phyloP scores from a whole-genome alignment of 2,329 filamentous ascomycete species.

The Fusarium stilboides region DNA sequence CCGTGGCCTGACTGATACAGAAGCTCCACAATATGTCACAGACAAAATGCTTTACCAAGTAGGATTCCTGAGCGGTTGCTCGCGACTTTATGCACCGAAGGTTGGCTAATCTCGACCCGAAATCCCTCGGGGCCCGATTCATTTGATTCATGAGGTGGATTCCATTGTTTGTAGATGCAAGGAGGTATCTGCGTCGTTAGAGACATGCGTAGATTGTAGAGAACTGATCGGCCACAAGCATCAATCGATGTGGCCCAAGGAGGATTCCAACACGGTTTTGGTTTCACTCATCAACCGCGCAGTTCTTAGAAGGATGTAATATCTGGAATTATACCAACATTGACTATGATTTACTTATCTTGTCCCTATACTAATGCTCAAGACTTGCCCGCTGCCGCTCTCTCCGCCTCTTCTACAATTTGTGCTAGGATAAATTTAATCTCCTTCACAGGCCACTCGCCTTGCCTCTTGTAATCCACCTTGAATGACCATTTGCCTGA shows the following conservation, averaged over 20 bases:
- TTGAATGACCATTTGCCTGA: slow-evolving; percentile 42
- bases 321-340: too few relatives aligned
- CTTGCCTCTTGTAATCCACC: neutral
- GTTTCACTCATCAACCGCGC: too few relatives aligned
- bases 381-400: neutral
- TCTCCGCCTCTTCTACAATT: slow-evolving; percentile 4
- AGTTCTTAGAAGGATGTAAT: too few relatives aligned
- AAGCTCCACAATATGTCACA: neutral
- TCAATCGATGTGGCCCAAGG: neutral
- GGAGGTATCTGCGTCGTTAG: neutral
- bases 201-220: neutral
- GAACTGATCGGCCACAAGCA: neutral
- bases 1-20: neutral
- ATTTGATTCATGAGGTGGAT: neutral
- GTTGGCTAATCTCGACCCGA: neutral
- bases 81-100: neutral
- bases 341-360: too few relatives aligned
- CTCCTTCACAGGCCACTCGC: slow-evolving; percentile 32
- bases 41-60: neutral
- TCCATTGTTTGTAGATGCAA: too few relatives aligned
- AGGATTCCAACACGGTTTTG: neutral
- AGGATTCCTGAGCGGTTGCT: neutral
- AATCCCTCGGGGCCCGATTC: too few relatives aligned
- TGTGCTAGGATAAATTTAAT: slow-evolving; percentile 17
- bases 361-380: neutral